Percentiles rank a stretch among this genome's conserved stretches.
These are phyloP conservation scores for Mucor circinelloides DNA, from an alignment of 371 early-diverging fungal genomes.

Conservation along the genomic window DNA sequence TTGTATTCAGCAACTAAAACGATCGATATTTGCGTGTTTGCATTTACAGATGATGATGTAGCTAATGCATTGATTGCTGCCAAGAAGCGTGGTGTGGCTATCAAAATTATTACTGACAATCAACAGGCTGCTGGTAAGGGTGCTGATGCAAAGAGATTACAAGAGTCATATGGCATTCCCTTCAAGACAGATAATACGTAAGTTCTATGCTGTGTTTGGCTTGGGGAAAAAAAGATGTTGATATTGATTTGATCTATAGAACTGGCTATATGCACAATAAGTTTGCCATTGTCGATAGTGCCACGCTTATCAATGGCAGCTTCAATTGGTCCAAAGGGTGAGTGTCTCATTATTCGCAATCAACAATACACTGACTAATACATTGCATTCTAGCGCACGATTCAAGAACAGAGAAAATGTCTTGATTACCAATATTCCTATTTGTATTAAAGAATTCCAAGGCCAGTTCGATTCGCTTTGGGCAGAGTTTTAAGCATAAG, in stretches of 20 bases:
- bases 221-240: no score
- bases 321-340: conserved; percentile 69
- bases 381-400: conserved; percentile 42
- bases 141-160: conserved; percentile 59
- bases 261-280: conserved; percentile 65
- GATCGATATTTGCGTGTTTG: conserved; percentile 70
- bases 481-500: conserved; percentile 41
- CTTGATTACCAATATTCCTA: conserved; percentile 54
- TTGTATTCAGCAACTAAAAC: conserved; percentile 53
- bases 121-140: conserved; percentile 63
- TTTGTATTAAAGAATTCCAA: conserved; percentile 54
- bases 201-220: not conserved
- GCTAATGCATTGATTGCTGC: conserved; percentile 61
- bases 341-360: not conserved
- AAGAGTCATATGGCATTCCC: conserved; percentile 55
- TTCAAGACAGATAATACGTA: conserved; percentile 54
- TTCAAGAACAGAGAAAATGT: conserved; percentile 64
- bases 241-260: conserved; percentile 14
- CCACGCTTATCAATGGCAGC: conserved; percentile 56
- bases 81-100: conserved; percentile 56
- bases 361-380: not conserved
- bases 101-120: conserved; percentile 63
- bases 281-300: conserved; percentile 55
- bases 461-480: conserved; percentile 56
- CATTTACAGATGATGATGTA: conserved; percentile 69